A percentile compares a stretch with the other conserved stretches of the same genome.
Evolutionary conservation across 2,329 filamentous ascomycete genomes (phyloP).

Genomic region (Alternaria longipes): DNA sequence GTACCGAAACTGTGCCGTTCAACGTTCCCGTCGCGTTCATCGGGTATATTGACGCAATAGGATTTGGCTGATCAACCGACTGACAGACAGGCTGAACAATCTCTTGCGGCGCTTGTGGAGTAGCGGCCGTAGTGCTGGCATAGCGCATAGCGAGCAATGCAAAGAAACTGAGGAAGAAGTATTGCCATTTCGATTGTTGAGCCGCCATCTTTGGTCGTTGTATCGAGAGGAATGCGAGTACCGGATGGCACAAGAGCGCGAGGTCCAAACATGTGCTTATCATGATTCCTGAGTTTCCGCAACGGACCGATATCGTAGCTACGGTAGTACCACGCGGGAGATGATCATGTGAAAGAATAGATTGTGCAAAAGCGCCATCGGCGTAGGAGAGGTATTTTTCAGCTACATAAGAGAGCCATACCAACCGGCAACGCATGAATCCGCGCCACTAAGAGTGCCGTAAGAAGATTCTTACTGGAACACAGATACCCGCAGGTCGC

Average conservation of each 20-base stretch:
- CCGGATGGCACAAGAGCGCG: slow-evolving; percentile 44
- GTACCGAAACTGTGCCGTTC: slow-evolving; percentile 63
- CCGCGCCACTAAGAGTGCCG: slow-evolving; percentile 35
- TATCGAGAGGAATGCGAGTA: slow-evolving; percentile 41
- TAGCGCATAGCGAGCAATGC: slow-evolving; percentile 39
- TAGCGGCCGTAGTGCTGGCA: slow-evolving; percentile 26
- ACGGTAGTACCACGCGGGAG: not conserved
- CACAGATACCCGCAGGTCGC: slow-evolving; percentile 17
- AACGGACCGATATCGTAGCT: slow-evolving; percentile 5
- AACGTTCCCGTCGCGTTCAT: slow-evolving; percentile 61
- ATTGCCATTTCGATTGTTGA: slow-evolving; percentile 35
- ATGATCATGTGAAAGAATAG: slow-evolving; percentile 17
- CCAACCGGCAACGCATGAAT: slow-evolving; percentile 30
- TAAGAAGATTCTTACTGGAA: slow-evolving; percentile 24
- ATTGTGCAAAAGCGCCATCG: slow-evolving; percentile 1
- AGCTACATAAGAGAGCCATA: slow-evolving; percentile 21
- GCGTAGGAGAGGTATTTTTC: slow-evolving; percentile 1
- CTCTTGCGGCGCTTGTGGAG: slow-evolving; percentile 3
- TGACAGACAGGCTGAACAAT: slow-evolving; percentile 27
- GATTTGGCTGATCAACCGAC: slow-evolving; percentile 55
- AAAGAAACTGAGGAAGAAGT: slow-evolving; percentile 40
- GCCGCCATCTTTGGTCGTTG: slow-evolving; percentile 38
- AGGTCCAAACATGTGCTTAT: slow-evolving; percentile 42
- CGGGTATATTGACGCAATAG: slow-evolving; percentile 59
- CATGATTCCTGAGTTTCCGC: slow-evolving; percentile 24